Evolutionary conservation across 2,329 filamentous ascomycete genomes (phyloP), one percentile per base, ranked within the genome.

Genomic region (Plectosphaerella cucumerina): DNA sequence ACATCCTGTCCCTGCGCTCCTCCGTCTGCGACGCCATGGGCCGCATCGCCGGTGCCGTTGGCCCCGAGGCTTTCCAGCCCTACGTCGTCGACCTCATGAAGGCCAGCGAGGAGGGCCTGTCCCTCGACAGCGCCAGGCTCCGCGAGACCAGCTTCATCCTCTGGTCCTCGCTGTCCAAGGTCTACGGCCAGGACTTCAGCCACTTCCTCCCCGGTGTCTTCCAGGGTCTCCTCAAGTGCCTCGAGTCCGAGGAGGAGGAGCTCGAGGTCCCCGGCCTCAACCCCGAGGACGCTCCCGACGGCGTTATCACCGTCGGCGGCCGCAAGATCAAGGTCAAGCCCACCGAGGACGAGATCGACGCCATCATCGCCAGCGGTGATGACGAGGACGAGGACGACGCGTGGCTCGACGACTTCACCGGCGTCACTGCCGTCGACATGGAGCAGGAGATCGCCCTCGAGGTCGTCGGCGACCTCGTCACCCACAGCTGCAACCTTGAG

Each of bases 371-470:
- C 53, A 77, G 78, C 49, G 84, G 83, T 33, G 81, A 86, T 54
- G 86, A 87, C 56, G 78, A 86, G 14, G 82, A 84, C 4, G 88
- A 91, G 44, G 86, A 90, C 35, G 88, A 93, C 42, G 89, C 90
- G 52, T 89, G 91, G 54, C 91, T 89, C 81, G 87, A 91, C 60
- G 89, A 91, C 60, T 78, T 95, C 45, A 86, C 84, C 52, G 90
- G 90, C 47, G 89, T 95, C 55, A 95, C 90, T 22, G 90, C 91
- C 49, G 83, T 97, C 50, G 90, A 93, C 21, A 82, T 96, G 62
- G 94, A 97, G 78, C 97, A 97, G 73, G 94, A 99, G 72, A 95
- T 97, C 61, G 93, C 94, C 35, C 84, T 96, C 43, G 94, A 99
- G 69, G 92, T 97, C 6, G 81, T 97, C 34, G 94, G 92, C 57